Evolutionary conservation across 2,329 filamentous ascomycete species (phyloP).

Genomic region (Exophiala calicioides): DNA sequence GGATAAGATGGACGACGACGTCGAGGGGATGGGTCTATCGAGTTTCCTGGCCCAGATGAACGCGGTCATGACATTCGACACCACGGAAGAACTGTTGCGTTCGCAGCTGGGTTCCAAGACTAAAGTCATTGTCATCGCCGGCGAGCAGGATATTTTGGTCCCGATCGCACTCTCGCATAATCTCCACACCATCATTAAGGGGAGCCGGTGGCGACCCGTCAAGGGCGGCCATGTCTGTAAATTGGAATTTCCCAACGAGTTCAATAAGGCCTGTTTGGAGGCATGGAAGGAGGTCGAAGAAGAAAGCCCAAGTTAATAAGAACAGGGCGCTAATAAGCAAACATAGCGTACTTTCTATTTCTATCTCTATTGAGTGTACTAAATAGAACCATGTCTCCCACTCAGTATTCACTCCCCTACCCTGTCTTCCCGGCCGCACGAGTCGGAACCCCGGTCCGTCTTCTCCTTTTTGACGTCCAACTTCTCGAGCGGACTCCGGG

Average conservation of each 20-base stretch:
- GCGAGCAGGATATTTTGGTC: conserved; percentile 5
- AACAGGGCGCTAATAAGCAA: background rate
- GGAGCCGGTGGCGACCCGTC: conserved; percentile 2
- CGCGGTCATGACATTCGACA: conserved; percentile 6
- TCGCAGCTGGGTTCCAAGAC: conserved; percentile 7
- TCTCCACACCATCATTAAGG: conserved; percentile 1
- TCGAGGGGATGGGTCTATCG: conserved; percentile 7
- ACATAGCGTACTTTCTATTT: background rate
- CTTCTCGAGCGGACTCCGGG: background rate
- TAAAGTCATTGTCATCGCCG: conserved; percentile 8
- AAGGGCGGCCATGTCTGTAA: conserved; percentile 8
- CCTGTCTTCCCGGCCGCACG: too few species aligned
- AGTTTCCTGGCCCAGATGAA: conserved; percentile 9
- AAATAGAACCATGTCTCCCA: too few species aligned
- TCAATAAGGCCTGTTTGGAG: conserved; percentile 5
- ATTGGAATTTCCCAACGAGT: conserved; percentile 10
- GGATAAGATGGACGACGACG: conserved; percentile 9
- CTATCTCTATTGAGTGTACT: background rate
- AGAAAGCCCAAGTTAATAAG: background rate
- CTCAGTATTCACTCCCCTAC: background rate
- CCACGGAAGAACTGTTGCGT: conserved; percentile 4
- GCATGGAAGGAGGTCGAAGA: conserved; percentile 5
- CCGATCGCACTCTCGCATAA: conserved; percentile 3
- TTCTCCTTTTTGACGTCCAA: background rate
- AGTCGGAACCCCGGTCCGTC: too few species aligned